phyloP scores from a whole-genome alignment of 2,329 filamentous ascomycete genomes.

The Parafenestella ontariensis region DNA sequence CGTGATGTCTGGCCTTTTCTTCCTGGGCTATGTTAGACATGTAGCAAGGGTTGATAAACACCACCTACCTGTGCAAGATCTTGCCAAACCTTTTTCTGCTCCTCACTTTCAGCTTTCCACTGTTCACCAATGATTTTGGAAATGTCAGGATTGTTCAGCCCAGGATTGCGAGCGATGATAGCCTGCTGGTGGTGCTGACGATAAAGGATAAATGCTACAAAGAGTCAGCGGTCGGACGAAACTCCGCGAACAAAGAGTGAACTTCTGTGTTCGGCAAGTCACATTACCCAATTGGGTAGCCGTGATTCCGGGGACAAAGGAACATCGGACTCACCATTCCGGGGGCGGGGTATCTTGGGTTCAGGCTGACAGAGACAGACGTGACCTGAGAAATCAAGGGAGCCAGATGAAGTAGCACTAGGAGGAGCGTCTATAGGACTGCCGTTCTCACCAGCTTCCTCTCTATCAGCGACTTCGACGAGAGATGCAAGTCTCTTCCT shows the following conservation, averaged over 20 bases:
- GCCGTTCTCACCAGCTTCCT: constrained; percentile 15
- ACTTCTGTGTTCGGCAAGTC: constrained; percentile 36
- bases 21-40: constrained; percentile 59
- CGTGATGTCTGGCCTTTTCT: constrained; percentile 88
- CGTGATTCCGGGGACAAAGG: constrained; percentile 26
- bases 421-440: constrained; percentile 27
- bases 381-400: constrained; percentile 51
- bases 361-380: constrained; percentile 75
- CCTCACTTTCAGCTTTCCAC: constrained; percentile 80
- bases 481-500: constrained; percentile 36
- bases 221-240: constrained; percentile 36
- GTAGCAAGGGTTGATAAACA: background rate
- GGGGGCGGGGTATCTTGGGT: constrained; percentile 73
- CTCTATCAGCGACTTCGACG: constrained; percentile 23
- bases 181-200: constrained; percentile 88
- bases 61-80: constrained; percentile 75
- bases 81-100: constrained; percentile 86
- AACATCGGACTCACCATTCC: constrained; percentile 67
- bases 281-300: constrained; percentile 10
- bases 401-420: constrained; percentile 39
- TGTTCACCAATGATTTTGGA: constrained; percentile 95
- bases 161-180: constrained; percentile 83
- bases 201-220: constrained; percentile 93
- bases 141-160: constrained; percentile 91
- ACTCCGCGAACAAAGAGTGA: constrained; percentile 37